Base-by-base conservation (phyloP, 345 rosid genomes). In the Aquilaria sinensis region DNA sequence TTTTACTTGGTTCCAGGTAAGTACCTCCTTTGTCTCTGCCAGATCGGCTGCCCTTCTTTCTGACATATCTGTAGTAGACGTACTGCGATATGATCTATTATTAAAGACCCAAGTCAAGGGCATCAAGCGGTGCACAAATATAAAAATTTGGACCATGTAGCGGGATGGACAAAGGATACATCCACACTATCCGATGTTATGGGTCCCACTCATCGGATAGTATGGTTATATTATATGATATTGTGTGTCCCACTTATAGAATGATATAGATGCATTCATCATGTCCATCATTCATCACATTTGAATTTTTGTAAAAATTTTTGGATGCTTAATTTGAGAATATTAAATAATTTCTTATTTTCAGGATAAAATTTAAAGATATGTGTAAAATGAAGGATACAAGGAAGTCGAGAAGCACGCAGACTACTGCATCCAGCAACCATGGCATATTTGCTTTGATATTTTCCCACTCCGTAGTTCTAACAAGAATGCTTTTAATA, bases 371-470 rank as follows among this genome's bases (percentile, higher is more conserved):
- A 4, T 9, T 9, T 5, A 37, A 37, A 37, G 8, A 61, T n/a
- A 41, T 9, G 43, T 58, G 30, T 14, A 47, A 47, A 31, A 2
- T 23, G 15, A 68, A 94, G 99, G 97, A 94, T 94, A 94, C 99
- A 50, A 90, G 88, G 57, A 85, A 75, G 75, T 94, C 99, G 6
- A 94, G 95, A 10, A 58, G 70, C 60, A 88, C 99, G 59, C 99
- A 94, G 61, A 86, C 95, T 12, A 74, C 71, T 11, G 97, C 96
- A 66, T 94, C 99, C 64, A 93, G 82, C 80, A 94, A 68, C 99
- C 99, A 94, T 64, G 99, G 80, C 78, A 94, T 67, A 75, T 90
- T 94, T 9, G 97, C 80, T 75, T 85, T 80, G 70, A 86, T 80
- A 63, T 59, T 88, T 1, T 78, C 90, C 99, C 99, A 90, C 72